Percentiles rank a stretch among this genome's conserved stretches.
phyloP scores from a whole-genome alignment of 108 stramenopile genomes.

The Mediolabrus comicus region DNA sequence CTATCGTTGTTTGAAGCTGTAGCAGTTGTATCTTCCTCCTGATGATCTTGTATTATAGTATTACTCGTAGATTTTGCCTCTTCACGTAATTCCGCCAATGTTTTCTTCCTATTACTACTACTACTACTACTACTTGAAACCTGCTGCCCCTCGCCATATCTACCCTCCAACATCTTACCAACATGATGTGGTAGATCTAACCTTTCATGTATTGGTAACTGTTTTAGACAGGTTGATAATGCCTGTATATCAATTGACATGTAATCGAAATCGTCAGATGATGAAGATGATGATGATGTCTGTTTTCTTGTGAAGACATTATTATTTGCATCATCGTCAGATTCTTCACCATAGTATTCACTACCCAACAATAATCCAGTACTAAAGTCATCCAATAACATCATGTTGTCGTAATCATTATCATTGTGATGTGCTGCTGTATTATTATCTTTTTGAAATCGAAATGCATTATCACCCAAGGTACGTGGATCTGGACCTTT shows the following conservation, averaged over 20 bases:
- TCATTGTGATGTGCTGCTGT: background rate
- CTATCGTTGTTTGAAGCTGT: background rate
- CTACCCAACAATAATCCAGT: background rate
- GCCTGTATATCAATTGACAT: constrained; percentile 11
- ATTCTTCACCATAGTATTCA: background rate
- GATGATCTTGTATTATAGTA: background rate
- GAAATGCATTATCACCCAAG: constrained; percentile 12
- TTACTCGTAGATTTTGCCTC: constrained; percentile 12
- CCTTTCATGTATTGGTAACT: constrained; percentile 24
- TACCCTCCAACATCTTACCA: constrained; percentile 5
- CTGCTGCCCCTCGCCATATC: constrained; percentile 2
- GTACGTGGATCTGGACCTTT: background rate
- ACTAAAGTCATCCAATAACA: constrained; percentile 1
- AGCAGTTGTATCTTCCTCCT: too few species aligned
- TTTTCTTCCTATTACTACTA: constrained; percentile 13
- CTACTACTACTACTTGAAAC: background rate
- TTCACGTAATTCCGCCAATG: constrained; percentile 29
- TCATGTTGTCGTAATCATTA: background rate
- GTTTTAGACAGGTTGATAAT: constrained; percentile 8
- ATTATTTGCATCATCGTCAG: background rate
- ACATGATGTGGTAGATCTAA: constrained; percentile 19
- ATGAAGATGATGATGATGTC: background rate
- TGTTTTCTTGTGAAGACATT: background rate
- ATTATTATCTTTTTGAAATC: background rate
- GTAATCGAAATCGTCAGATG: constrained; percentile 3